These are phyloP conservation scores for Rosa persica DNA, from an alignment of 306 rosid genomes.

Conservation along the genomic window DNA sequence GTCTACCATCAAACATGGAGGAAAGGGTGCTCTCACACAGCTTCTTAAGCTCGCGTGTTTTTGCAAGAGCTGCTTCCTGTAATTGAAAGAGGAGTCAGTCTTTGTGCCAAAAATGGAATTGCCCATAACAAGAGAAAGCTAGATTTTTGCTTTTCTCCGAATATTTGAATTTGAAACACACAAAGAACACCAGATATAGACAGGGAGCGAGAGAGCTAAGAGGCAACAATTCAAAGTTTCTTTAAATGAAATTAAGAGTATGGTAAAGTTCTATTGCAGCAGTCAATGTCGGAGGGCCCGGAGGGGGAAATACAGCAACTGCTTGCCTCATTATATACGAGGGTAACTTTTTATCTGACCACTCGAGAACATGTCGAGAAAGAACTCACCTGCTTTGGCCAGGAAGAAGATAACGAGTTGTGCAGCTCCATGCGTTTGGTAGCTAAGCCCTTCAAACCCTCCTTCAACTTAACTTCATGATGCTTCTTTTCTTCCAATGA, in stretches of 20 bases:
- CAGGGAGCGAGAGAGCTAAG: not conserved
- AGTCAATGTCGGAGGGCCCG: not conserved
- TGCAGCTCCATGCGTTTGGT: constrained; percentile 86
- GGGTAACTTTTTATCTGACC: not conserved
- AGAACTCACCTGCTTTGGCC: constrained; percentile 85
- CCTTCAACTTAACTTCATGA: constrained; percentile 85
- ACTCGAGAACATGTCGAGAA: not conserved
- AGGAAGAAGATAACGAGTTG: constrained; percentile 77
- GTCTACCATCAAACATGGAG: constrained; percentile 90
- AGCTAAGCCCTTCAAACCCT: constrained; percentile 78
- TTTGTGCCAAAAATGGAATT: not conserved
- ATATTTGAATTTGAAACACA: not conserved
- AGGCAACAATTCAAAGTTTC: not conserved
- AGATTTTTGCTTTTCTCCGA: not conserved
- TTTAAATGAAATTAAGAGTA: not conserved
- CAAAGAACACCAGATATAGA: not conserved
- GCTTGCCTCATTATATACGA: not conserved
- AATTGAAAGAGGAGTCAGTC: constrained; percentile 21
- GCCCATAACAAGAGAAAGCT: not conserved
- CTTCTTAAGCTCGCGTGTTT: constrained; percentile 78
- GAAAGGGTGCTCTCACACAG: constrained; percentile 73
- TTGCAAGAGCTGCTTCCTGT: constrained; percentile 72
- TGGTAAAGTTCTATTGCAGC: not conserved
- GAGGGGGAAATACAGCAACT: not conserved
- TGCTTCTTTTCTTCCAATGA: constrained; percentile 88